Conservation (phyloP, 1,284 basidiomycete species). For the Malassezia vespertilionis region DNA sequence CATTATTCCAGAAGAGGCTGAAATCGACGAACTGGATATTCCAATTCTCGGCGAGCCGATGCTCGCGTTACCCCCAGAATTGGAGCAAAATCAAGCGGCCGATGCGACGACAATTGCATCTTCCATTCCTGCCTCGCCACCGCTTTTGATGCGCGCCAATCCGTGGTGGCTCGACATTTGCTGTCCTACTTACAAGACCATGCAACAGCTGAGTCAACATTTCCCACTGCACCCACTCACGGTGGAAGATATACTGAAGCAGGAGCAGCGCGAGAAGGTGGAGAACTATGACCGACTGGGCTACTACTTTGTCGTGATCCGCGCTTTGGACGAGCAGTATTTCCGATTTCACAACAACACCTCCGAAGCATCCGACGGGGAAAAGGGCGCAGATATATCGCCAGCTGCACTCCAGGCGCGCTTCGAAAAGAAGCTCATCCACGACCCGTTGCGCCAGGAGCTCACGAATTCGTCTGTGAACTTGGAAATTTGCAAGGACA, state of each 20-base stretch:
- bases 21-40: background rate
- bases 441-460: no score
- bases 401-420: background rate
- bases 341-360: constrained; percentile 49
- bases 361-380: background rate
- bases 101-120: background rate
- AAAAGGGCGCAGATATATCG: background rate
- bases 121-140: background rate
- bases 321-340: constrained; percentile 62
- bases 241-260: constrained; percentile 86
- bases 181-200: constrained; percentile 78
- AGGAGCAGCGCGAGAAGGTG: constrained; percentile 84
- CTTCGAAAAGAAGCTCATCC: background rate
- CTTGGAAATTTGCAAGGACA: constrained; percentile 51
- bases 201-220: constrained; percentile 76
- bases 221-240: constrained; percentile 85
- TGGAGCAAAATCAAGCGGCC: background rate
- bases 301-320: constrained; percentile 84
- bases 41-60: constrained; percentile 3
- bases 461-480: constrained; percentile 30
- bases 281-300: constrained; percentile 78
- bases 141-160: constrained; percentile 1
- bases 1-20: constrained; percentile 1
- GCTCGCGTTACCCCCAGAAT: background rate
- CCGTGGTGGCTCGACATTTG: constrained; percentile 87